A percentile compares a stretch with the other conserved stretches of the same genome.
Conservation (phyloP, 257 asterid species). For the Solanum neorickii region DNA sequence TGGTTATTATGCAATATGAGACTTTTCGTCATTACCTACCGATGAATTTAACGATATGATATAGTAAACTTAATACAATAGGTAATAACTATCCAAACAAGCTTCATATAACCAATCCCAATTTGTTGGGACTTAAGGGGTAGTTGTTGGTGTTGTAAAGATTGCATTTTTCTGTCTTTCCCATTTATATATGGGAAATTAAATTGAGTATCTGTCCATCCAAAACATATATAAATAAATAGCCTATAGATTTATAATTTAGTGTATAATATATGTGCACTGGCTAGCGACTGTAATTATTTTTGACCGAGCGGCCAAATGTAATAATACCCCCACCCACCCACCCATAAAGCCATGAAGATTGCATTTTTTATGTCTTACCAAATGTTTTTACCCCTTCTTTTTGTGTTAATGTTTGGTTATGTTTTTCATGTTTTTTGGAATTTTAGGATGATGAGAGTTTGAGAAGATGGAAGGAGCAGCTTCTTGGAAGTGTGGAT, state of each 20-base stretch:
- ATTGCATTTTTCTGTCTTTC: neutral
- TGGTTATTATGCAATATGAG: neutral
- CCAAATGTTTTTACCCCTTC: neutral
- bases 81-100: neutral
- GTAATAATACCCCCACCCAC: neutral
- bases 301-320: neutral
- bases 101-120: neutral
- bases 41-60: neutral
- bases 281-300: neutral
- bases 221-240: neutral
- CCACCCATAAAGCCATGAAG: neutral
- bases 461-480: conserved; percentile 66
- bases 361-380: neutral
- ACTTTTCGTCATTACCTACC: neutral
- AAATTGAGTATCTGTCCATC: neutral
- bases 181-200: neutral
- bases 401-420: neutral
- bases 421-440: neutral
- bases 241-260: neutral
- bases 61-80: neutral
- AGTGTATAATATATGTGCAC: neutral
- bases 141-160: neutral
- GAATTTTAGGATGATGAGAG: conserved; percentile 56
- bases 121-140: neutral
- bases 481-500: conserved; percentile 62